Evolutionary conservation across 805 yeast species (phyloP).

Genomic region (Candida pini): DNA sequence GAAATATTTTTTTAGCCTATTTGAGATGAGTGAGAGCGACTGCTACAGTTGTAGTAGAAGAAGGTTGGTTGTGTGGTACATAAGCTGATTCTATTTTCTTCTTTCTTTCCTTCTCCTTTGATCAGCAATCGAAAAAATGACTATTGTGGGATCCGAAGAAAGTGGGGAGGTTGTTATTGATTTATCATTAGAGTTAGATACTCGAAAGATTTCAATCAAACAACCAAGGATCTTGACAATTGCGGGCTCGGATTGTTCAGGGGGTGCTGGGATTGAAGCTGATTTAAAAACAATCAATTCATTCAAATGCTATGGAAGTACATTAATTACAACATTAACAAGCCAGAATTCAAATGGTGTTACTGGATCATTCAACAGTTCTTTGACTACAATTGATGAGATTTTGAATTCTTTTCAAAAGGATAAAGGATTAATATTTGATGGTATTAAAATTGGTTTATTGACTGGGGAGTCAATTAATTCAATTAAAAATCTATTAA

Average conservation of each 20-base stretch:
- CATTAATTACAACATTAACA: conserved; percentile 74
- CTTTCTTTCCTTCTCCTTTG: too few species aligned
- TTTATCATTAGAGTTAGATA: too few species aligned
- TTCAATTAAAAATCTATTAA: too few species aligned
- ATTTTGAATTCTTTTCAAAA: conserved; percentile 51
- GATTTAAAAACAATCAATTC: conserved; percentile 77
- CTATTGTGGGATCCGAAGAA: too few species aligned
- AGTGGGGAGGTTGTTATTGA: too few species aligned
- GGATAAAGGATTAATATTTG: conserved; percentile 48
- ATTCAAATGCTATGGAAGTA: conserved; percentile 73
- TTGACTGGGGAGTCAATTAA: conserved; percentile 49
- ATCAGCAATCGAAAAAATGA: too few species aligned
- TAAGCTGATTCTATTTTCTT: too few species aligned
- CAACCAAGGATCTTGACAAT: conserved; percentile 40
- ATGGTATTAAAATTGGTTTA: conserved; percentile 79
- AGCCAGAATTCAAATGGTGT: conserved; percentile 67
- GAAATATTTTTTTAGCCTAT: too few species aligned
- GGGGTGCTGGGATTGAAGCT: conserved; percentile 94
- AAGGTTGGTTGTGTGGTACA: too few species aligned
- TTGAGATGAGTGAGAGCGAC: too few species aligned
- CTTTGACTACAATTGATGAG: conserved; percentile 37
- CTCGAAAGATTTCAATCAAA: too few species aligned
- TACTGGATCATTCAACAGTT: conserved; percentile 36
- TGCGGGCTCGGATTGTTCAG: conserved; percentile 83
- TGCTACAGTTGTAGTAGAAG: too few species aligned